Conservation (phyloP, 2,329 filamentous ascomycete genomes). For the Claviceps humidiphila region DNA sequence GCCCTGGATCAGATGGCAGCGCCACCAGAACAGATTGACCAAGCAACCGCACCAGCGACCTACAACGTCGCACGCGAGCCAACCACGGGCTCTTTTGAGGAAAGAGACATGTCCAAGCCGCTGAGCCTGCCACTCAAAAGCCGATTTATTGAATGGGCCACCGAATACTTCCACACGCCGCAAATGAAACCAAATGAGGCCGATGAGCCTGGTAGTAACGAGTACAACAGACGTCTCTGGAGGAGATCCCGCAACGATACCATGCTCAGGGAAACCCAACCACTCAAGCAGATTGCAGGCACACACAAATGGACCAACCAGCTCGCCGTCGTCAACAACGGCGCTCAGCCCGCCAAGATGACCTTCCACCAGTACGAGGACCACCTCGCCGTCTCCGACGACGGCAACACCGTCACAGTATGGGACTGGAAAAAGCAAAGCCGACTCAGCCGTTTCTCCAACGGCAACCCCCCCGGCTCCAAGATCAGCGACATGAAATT, state of each 20-base stretch:
- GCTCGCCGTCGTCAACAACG: conserved; percentile 74
- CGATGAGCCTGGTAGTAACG: conserved; percentile 88
- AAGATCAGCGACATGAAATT: conserved; percentile 92
- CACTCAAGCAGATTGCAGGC: conserved; percentile 77
- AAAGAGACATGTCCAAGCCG: conserved; percentile 42
- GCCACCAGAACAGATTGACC: conserved; percentile 65
- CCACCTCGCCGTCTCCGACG: conserved; percentile 85
- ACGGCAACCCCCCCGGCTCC: conserved; percentile 82
- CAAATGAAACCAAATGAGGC: conserved; percentile 96
- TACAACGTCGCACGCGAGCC: conserved; percentile 70
- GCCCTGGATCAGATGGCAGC: conserved; percentile 29
- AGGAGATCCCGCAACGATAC: conserved; percentile 81
- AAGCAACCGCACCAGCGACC: conserved; percentile 48
- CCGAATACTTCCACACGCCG: conserved; percentile 93
- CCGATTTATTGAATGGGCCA: conserved; percentile 86
- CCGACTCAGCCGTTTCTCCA: conserved; percentile 74
- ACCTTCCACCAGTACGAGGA: conserved; percentile 97
- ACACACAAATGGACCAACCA: conserved; percentile 78
- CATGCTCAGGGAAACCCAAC: conserved; percentile 85
- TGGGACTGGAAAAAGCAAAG: conserved; percentile 84
- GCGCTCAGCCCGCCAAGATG: conserved; percentile 81
- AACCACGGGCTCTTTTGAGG: conserved; percentile 60
- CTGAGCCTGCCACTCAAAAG: conserved; percentile 66
- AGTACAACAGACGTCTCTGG: conserved; percentile 95
- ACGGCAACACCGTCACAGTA: conserved; percentile 76